phyloP scores from a whole-genome alignment of 192 early-diverging fungal species.

The Entomortierella lignicola region DNA sequence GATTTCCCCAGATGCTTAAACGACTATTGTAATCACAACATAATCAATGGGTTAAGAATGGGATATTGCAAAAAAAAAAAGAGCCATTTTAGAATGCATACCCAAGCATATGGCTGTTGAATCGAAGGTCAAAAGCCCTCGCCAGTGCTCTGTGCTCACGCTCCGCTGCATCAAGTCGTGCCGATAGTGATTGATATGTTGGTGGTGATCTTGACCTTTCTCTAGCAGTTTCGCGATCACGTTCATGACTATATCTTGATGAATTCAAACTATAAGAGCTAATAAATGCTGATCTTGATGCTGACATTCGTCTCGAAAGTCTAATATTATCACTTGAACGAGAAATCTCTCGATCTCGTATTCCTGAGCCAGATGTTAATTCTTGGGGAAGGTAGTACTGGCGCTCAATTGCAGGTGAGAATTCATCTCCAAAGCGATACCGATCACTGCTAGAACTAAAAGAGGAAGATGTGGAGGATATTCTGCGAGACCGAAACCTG shows the following conservation, averaged over 20 bases:
- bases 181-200: background rate
- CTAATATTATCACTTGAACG: background rate
- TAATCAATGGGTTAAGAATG: background rate
- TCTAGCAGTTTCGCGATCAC: background rate
- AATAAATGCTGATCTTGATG: slow-evolving; percentile 1
- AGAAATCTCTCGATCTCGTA: background rate
- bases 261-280: background rate
- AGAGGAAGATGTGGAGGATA: background rate
- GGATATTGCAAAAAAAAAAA: background rate
- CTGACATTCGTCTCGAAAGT: background rate
- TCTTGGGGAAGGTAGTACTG: background rate
- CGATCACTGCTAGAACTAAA: background rate
- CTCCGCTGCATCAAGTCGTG: background rate
- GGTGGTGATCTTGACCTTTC: slow-evolving; percentile 15
- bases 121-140: background rate
- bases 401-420: background rate
- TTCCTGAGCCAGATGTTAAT: background rate
- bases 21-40: background rate
- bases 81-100: background rate
- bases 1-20: slow-evolving; percentile 17
- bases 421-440: background rate
- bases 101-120: background rate
- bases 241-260: background rate
- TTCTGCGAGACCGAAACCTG: background rate
- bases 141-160: background rate